Percentiles rank a stretch among this genome's conserved stretches.
Evolutionary conservation across 169 alveolate species (phyloP).

Genomic region (Plasmodium cynomolgi): DNA sequence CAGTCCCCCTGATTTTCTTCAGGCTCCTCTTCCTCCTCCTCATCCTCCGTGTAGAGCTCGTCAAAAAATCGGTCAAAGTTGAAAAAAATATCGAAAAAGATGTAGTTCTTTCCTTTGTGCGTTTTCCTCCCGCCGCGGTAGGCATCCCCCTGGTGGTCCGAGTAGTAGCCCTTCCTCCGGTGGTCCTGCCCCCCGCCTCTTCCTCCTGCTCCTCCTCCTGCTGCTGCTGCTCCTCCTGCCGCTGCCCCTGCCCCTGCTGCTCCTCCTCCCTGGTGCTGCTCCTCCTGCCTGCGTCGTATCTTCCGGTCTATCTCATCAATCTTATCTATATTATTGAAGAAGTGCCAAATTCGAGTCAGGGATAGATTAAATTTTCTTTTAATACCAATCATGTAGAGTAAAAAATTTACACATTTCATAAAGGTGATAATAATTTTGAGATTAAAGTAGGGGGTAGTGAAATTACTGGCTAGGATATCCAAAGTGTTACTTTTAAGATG

Average conservation of each 20-base stretch:
- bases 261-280: neutral
- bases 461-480: conserved; percentile 3
- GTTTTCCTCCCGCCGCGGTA: neutral
- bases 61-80: conserved; percentile 59
- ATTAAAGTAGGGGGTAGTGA: conserved; percentile 11
- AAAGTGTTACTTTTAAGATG: conserved; percentile 1
- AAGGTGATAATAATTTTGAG: conserved; percentile 63
- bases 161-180: neutral
- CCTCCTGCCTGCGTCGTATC: neutral
- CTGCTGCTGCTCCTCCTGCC: neutral
- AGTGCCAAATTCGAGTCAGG: conserved; percentile 50
- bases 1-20: neutral
- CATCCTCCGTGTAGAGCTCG: conserved; percentile 13
- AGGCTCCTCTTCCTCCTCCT: neutral
- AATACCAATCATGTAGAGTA: conserved; percentile 60
- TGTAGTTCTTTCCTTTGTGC: neutral
- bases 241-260: neutral
- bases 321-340: conserved; percentile 59
- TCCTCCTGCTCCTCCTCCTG: neutral
- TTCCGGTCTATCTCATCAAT: conserved; percentile 39
- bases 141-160: neutral
- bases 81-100: conserved; percentile 54
- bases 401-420: conserved; percentile 66
- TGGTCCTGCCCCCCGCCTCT: neutral
- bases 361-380: conserved; percentile 72